Percentiles rank a stretch among this genome's conserved stretches.
Evolutionary conservation across 1,284 basidiomycete genomes (phyloP).

Genomic region (Ustilago xerochloae): DNA sequence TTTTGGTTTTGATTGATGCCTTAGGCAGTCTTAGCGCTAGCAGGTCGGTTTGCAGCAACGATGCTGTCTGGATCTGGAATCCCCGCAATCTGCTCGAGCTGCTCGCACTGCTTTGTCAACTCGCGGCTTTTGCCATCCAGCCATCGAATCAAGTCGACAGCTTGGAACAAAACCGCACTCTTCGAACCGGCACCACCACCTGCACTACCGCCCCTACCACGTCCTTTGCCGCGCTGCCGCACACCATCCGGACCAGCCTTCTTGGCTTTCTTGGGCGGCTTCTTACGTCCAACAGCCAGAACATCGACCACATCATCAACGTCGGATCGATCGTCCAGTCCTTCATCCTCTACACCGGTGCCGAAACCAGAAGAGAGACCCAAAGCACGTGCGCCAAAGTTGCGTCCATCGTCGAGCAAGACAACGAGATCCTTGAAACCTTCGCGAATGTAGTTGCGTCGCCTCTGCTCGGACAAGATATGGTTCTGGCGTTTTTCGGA

Average conservation of each 20-base stretch:
- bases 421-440: conserved; percentile 66
- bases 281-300: conserved; percentile 49
- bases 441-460: conserved; percentile 65
- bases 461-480: conserved; percentile 64
- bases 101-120: conserved; percentile 50
- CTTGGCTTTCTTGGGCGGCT: conserved; percentile 53
- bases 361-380: conserved; percentile 64
- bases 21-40: conserved; percentile 20
- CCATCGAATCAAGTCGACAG: conserved; percentile 66
- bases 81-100: conserved; percentile 50
- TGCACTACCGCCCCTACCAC: conserved; percentile 64
- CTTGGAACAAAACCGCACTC: conserved; percentile 66
- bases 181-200: conserved; percentile 65
- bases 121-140: conserved; percentile 58
- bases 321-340: conserved; percentile 62
- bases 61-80: conserved; percentile 37
- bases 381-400: conserved; percentile 62
- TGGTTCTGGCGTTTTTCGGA: conserved; percentile 64
- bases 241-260: conserved; percentile 47
- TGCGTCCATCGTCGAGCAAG: conserved; percentile 63
- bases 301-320: conserved; percentile 57
- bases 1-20: neutral
- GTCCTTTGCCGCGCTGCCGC: conserved; percentile 58
- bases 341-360: conserved; percentile 66
- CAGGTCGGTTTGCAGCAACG: conserved; percentile 31